A percentile compares a stretch with the other conserved stretches of the same genome.
phyloP scores from a whole-genome alignment of 1,284 basidiomycete genomes.

The Trametes polyzona region DNA sequence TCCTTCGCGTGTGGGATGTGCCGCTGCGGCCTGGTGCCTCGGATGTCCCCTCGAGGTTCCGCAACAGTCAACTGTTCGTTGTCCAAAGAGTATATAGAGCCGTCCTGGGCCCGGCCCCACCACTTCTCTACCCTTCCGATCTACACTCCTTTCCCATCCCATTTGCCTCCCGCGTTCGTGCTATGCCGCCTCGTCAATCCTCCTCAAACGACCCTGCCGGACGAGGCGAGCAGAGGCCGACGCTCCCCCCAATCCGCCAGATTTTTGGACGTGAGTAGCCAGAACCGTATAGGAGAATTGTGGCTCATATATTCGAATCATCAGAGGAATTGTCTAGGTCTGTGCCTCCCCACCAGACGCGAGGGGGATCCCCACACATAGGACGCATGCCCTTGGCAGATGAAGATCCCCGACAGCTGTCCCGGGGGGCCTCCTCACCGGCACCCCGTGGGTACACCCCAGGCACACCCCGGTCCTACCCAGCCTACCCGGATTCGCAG shows the following conservation, averaged over 20 bases:
- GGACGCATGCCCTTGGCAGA: constrained; percentile 30
- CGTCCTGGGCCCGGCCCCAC: constrained; percentile 8
- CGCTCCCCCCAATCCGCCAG: constrained; percentile 76
- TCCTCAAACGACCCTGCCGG: constrained; percentile 37
- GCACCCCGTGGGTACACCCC: constrained; percentile 14
- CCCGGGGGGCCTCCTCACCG: constrained; percentile 21
- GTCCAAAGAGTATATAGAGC: constrained; percentile 20
- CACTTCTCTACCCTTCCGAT: constrained; percentile 13
- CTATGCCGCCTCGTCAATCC: constrained; percentile 45
- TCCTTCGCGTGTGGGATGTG: constrained; percentile 17
- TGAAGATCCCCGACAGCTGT: constrained; percentile 26
- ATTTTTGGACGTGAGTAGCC: constrained; percentile 62
- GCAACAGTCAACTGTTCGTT: constrained; percentile 17
- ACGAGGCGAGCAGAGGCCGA: constrained; percentile 54
- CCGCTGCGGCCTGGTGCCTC: constrained; percentile 13
- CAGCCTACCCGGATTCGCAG: constrained; percentile 24
- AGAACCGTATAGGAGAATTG: background rate
- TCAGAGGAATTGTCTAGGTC: constrained; percentile 30
- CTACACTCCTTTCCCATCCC: constrained; percentile 7
- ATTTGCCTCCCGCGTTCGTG: constrained; percentile 16
- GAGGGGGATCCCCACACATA: constrained; percentile 31
- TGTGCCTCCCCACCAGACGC: constrained; percentile 30
- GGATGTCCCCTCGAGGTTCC: constrained; percentile 14
- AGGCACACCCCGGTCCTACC: constrained; percentile 23
- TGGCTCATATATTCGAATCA: background rate